Conservation (phyloP, 495 filamentous ascomycete species). For the Bathelium albidoporum region DNA sequence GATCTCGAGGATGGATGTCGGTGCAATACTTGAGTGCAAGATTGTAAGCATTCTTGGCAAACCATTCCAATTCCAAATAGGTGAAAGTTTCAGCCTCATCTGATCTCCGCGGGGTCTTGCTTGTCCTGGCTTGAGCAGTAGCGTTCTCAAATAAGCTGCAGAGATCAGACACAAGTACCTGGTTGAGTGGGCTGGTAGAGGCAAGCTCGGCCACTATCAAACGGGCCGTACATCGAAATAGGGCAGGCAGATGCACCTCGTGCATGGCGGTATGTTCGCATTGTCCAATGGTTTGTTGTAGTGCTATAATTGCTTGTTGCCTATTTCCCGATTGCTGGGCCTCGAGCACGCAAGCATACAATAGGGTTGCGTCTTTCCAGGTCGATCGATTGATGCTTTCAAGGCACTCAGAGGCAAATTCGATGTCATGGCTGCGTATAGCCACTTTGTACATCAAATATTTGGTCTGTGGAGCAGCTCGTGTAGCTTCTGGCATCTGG, state of each 20-base stretch:
- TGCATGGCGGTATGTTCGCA: conserved; percentile 40
- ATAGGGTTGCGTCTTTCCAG: conserved; percentile 44
- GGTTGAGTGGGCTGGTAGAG: conserved; percentile 22
- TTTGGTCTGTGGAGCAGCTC: conserved; percentile 50
- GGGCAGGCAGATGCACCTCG: conserved; percentile 53
- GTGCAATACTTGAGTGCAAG: conserved; percentile 51
- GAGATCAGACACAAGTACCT: conserved; percentile 37
- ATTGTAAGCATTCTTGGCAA: conserved; percentile 69
- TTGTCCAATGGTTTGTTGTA: conserved; percentile 50
- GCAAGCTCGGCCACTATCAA: conserved; percentile 48
- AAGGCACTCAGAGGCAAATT: conserved; percentile 49
- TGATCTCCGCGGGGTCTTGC: conserved; percentile 22
- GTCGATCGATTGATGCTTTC: conserved; percentile 39
- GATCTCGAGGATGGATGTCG: conserved; percentile 41
- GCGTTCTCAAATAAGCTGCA: conserved; percentile 53
- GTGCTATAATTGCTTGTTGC: conserved; percentile 42
- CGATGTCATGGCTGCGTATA: conserved; percentile 45
- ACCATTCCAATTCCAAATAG: conserved; percentile 64
- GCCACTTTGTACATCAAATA: conserved; percentile 71
- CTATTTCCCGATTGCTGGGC: conserved; percentile 57
- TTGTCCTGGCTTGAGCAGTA: conserved; percentile 33
- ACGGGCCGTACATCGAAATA: conserved; percentile 55
- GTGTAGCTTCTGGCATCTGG: conserved; percentile 48
- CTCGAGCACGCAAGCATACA: conserved; percentile 69
- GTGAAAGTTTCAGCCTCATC: conserved; percentile 39